Percentiles rank a stretch among this genome's conserved stretches.
phyloP scores from a whole-genome alignment of 768 basidiomycete species.

The Suillus decipiens region DNA sequence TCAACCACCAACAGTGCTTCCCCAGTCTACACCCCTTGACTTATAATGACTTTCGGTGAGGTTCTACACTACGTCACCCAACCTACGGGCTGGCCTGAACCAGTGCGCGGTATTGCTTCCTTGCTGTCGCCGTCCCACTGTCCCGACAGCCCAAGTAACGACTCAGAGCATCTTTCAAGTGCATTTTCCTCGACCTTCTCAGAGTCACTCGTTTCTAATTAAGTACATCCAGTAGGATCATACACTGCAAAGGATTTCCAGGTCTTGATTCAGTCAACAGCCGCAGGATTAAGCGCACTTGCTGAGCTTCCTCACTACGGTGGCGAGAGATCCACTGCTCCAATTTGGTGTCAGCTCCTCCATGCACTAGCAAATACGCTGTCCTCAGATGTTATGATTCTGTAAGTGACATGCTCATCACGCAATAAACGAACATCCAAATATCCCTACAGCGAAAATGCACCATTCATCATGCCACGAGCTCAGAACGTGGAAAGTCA shows the following conservation, averaged over 20 bases:
- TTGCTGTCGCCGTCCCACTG: background rate
- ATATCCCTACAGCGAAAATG: background rate
- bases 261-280: background rate
- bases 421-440: background rate
- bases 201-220: background rate
- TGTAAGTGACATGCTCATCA: background rate
- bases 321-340: background rate
- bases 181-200: background rate
- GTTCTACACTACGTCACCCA: background rate
- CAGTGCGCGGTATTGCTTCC: background rate
- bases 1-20: background rate
- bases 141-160: background rate
- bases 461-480: background rate
- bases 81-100: background rate
- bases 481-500: background rate
- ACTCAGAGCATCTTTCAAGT: no score
- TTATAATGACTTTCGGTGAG: background rate
- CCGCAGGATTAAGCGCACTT: background rate
- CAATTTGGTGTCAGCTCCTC: conserved; percentile 1
- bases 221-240: background rate
- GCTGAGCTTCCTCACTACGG: background rate
- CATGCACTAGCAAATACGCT: background rate
- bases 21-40: background rate
- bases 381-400: background rate
- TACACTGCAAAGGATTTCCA: background rate